Conservation (phyloP, 306 rosid species). For the Quercus mongolica region DNA sequence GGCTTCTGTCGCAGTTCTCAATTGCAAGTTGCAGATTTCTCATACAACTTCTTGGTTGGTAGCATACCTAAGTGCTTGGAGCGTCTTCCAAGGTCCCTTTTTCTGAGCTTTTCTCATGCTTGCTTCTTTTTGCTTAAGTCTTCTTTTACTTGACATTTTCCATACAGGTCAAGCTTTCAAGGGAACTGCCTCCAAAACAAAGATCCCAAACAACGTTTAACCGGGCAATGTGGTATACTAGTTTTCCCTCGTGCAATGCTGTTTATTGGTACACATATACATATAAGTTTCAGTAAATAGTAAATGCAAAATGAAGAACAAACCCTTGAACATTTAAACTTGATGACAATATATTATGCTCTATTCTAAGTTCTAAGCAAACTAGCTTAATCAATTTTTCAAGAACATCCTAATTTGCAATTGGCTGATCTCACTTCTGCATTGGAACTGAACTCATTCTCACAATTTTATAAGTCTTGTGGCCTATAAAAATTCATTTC, state of each 20-base stretch:
- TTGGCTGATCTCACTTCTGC: neutral
- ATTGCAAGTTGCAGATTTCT: conserved; percentile 77
- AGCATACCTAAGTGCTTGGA: conserved; percentile 81
- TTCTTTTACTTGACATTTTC: conserved; percentile 20
- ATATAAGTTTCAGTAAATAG: neutral
- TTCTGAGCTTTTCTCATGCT: conserved; percentile 18
- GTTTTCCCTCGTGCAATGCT: neutral
- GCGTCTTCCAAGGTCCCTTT: conserved; percentile 73
- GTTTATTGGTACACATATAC: neutral
- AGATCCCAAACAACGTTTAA: conserved; percentile 63
- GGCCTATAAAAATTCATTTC: neutral
- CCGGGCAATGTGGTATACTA: conserved; percentile 62
- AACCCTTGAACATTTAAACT: neutral
- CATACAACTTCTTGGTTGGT: conserved; percentile 86
- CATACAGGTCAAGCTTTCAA: conserved; percentile 73
- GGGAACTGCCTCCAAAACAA: conserved; percentile 80
- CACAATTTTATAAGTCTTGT: neutral
- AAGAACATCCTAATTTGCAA: neutral
- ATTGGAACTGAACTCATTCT: neutral
- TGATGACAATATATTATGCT: neutral
- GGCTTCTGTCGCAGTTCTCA: conserved; percentile 70
- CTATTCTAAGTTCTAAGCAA: neutral
- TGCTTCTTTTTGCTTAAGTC: conserved; percentile 16
- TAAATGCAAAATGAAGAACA: neutral
- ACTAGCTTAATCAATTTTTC: neutral